Base-by-base conservation (phyloP, 176 grass and related monocot genomes). In the Tillandsia fasciculata region DNA sequence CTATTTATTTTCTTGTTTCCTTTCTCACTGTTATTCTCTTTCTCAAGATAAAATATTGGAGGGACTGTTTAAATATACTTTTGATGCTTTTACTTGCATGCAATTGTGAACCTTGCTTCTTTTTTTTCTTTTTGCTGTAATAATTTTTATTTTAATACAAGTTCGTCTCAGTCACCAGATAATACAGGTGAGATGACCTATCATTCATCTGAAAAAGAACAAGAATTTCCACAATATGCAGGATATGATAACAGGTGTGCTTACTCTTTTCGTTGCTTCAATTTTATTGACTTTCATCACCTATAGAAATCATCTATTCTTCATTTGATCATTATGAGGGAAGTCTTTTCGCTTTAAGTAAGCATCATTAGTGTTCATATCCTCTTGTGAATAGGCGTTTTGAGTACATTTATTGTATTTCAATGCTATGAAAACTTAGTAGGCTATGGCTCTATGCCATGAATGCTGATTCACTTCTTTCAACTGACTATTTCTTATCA, bases 121-220 rank as follows among this genome's bases (percentile, higher is more conserved):
- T 61, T 1, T 18, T 23, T n/a, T 18, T n/a, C 18, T 20, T 61
- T 57, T 49, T 61, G 12, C 76, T 63, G 59, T 50, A 15, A 84
- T 81, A 47, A 63, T n/a, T 77, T 15, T 24, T 72, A n/a, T 64
- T 67, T 26, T 85, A 61, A 72, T 28, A 63, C 67, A 65, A 71
- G 54, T 83, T 80, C 74, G 53, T 64, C 63, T 79, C 85, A 96
- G 91, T 72, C 79, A 11, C 53, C 67, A 70, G 84, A 82, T 71
- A 74, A 68, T 48, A 67, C 48, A n/a, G 54, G 76, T 47, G 64
- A 65, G 27, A 73, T 74, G 51, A 17, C 74, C 65, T 64, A 66
- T 50, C 69, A 59, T 83, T 49, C 70, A 28, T 86, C 56, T 69
- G 82, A 79, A 71, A 81, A 67, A 65, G 57, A 85, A 29, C 63